Percentiles rank a stretch among this genome's conserved stretches.
These are phyloP conservation scores for Tillandsia fasciculata DNA, from an alignment of 176 grass and related monocot genomes.

Conservation along the genomic window DNA sequence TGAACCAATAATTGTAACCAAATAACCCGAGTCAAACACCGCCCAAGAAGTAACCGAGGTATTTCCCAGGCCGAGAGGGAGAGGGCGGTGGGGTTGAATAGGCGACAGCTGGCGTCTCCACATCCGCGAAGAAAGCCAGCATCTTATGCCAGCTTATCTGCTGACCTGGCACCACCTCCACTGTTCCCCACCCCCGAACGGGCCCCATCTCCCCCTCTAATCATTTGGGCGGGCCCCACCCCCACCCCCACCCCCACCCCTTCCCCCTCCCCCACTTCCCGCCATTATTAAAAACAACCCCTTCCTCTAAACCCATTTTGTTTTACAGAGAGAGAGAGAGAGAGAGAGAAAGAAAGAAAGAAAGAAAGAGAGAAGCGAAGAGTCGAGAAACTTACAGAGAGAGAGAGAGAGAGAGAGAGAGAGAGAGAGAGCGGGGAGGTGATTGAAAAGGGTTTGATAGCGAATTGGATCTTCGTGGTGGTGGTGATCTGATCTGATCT, in stretches of 20 bases:
- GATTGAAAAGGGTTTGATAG: conserved; percentile 5
- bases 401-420: conserved; percentile 1
- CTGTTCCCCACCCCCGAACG: background rate
- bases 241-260: conserved; percentile 1
- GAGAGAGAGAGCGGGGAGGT: background rate
- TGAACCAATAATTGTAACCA: background rate
- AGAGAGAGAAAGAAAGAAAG: background rate
- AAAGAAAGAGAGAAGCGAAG: background rate
- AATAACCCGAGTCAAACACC: background rate
- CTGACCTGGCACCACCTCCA: conserved; percentile 17
- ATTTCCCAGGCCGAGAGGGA: background rate
- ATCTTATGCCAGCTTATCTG: conserved; percentile 10
- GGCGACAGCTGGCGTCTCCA: conserved; percentile 25
- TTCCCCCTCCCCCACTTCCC: background rate
- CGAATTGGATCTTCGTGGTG: background rate
- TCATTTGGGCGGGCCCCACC: conserved; percentile 10
- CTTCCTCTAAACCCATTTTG: background rate
- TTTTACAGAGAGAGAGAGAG: background rate
- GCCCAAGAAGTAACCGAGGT: no score
- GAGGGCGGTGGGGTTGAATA: background rate
- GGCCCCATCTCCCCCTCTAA: conserved; percentile 8
- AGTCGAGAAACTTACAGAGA: background rate
- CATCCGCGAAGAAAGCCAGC: background rate
- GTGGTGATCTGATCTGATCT: background rate
- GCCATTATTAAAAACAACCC: background rate